These are phyloP conservation scores for Auriculariales sp. DNA, from an alignment of 768 basidiomycete genomes.

Conservation along the genomic window DNA sequence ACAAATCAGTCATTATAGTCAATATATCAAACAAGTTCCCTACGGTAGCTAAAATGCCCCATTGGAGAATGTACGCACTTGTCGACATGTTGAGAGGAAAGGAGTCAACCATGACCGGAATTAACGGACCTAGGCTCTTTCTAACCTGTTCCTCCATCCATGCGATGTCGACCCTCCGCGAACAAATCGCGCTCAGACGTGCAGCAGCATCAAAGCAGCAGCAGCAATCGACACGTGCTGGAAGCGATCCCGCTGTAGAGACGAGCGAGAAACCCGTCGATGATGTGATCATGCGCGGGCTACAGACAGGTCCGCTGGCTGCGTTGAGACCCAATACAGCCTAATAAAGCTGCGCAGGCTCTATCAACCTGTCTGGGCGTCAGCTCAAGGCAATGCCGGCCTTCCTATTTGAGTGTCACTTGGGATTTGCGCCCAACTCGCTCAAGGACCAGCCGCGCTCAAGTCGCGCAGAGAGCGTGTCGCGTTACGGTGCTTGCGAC, in stretches of 20 bases:
- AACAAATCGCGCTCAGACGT: constrained; percentile 64
- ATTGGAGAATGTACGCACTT: constrained; percentile 3
- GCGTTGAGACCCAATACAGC: background rate
- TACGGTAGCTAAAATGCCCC: constrained; percentile 9
- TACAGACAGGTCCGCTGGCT: constrained; percentile 50
- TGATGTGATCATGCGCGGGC: constrained; percentile 53
- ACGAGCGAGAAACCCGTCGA: constrained; percentile 5
- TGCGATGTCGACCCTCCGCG: constrained; percentile 31
- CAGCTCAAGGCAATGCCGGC: constrained; percentile 61
- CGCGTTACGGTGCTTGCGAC: constrained; percentile 78
- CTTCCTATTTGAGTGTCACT: constrained; percentile 65
- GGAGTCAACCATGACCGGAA: background rate
- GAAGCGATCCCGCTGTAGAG: constrained; percentile 6
- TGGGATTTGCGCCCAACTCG: constrained; percentile 58
- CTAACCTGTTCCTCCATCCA: no score
- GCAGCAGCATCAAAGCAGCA: constrained; percentile 59
- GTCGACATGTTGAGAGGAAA: background rate
- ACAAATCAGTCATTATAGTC: background rate
- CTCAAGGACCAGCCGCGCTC: constrained; percentile 34
- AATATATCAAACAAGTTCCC: background rate
- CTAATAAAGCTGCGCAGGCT: constrained; percentile 28
- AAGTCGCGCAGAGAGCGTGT: constrained; percentile 24
- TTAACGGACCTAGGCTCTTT: no score
- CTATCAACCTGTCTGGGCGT: constrained; percentile 62
- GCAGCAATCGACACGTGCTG: constrained; percentile 8